Percentiles rank a stretch among this genome's conserved stretches.
Evolutionary conservation across 768 basidiomycete genomes (phyloP).

Genomic region (Suillus discolor): DNA sequence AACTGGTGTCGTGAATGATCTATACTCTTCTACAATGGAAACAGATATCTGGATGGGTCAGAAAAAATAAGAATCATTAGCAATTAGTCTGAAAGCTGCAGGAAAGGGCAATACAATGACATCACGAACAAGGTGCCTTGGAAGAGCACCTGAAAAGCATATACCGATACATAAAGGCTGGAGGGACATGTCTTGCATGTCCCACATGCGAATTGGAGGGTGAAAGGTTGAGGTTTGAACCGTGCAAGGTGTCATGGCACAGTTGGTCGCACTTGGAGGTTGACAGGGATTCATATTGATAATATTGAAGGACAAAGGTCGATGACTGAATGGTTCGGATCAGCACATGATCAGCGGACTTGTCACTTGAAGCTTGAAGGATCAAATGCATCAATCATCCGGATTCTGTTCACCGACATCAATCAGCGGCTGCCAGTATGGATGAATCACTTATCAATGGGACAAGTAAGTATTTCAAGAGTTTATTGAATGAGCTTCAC

Average conservation of each 20-base stretch:
- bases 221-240: background rate
- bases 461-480: background rate
- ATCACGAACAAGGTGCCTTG: slow-evolving; percentile 5
- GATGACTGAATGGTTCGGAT: too few species aligned
- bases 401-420: too few species aligned
- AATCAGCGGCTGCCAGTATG: background rate
- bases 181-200: background rate
- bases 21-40: slow-evolving; percentile 6
- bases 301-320: too few species aligned
- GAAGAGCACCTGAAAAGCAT: slow-evolving; percentile 4
- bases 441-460: background rate
- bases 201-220: background rate
- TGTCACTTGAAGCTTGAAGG: too few species aligned
- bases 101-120: background rate
- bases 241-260: too few species aligned
- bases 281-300: too few species aligned
- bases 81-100: background rate
- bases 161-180: slow-evolving; percentile 10
- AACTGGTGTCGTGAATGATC: slow-evolving; percentile 4
- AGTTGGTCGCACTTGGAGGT: too few species aligned
- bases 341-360: slow-evolving; percentile 2
- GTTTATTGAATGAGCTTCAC: too few species aligned
- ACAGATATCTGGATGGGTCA: slow-evolving; percentile 10
- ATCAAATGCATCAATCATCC: too few species aligned
- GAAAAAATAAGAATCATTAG: background rate